phyloP scores from a whole-genome alignment of 1,284 basidiomycete genomes.

The Wallemia ichthyophaga region DNA sequence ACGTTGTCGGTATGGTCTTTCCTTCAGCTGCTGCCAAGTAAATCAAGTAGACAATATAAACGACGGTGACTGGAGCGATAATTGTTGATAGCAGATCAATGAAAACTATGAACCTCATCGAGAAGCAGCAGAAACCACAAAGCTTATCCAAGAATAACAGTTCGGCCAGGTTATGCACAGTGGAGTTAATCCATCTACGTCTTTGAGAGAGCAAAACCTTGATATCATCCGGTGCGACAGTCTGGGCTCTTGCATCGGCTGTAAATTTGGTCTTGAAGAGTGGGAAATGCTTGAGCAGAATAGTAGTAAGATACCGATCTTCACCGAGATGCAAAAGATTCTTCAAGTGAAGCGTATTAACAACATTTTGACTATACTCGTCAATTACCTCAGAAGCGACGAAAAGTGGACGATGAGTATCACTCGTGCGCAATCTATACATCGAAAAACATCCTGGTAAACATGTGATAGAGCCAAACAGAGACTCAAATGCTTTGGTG shows the following conservation, averaged over 20 bases:
- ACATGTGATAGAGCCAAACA: slow-evolving; percentile 95
- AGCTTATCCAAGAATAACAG: slow-evolving; percentile 72
- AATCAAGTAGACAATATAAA: slow-evolving; percentile 63
- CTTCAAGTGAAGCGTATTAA: slow-evolving; percentile 93
- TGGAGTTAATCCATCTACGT: slow-evolving; percentile 98
- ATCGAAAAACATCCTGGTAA: slow-evolving; percentile 91
- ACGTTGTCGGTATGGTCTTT: slow-evolving; percentile 37
- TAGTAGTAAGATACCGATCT: slow-evolving; percentile 88
- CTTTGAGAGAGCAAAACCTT: slow-evolving; percentile 82
- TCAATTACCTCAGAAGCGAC: slow-evolving; percentile 65
- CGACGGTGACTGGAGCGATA: slow-evolving; percentile 71
- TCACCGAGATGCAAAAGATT: slow-evolving; percentile 87
- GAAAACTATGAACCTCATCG: slow-evolving; percentile 94
- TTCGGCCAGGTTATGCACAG: slow-evolving; percentile 84
- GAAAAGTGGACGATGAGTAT: slow-evolving; percentile 63
- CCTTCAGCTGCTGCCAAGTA: slow-evolving; percentile 36
- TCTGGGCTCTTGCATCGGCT: slow-evolving; percentile 69
- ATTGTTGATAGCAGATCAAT: slow-evolving; percentile 68
- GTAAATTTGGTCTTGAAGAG: slow-evolving; percentile 79
- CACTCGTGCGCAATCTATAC: slow-evolving; percentile 70
- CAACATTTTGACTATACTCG: slow-evolving; percentile 83
- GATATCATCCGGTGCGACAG: slow-evolving; percentile 77
- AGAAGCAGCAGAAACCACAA: slow-evolving; percentile 92
- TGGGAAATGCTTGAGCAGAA: slow-evolving; percentile 80
- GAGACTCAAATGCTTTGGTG: slow-evolving; percentile 85